Evolutionary conservation across 345 rosid genomes (phyloP).

Genomic region (Barbarea vulgaris): DNA sequence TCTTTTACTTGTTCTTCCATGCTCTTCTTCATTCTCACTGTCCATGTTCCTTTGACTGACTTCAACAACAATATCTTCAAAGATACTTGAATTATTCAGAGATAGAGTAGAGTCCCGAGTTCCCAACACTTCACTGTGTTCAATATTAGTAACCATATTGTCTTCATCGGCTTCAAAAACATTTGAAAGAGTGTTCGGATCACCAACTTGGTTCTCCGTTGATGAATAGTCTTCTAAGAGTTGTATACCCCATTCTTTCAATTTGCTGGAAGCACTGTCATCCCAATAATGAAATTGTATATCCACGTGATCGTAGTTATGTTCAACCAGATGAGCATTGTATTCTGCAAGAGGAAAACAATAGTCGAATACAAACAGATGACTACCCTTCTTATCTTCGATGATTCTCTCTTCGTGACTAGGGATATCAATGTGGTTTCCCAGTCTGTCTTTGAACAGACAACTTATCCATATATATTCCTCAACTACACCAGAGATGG

Average conservation of each 20-base stretch:
- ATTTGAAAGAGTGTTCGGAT: background rate
- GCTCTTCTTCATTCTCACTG: background rate
- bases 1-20: background rate
- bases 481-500: no score
- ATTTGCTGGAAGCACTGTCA: background rate
- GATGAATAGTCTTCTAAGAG: background rate
- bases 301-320: background rate
- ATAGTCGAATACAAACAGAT: background rate
- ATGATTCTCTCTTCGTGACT: accelerated
- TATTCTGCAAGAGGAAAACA: background rate
- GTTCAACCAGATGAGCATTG: background rate
- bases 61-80: background rate
- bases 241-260: slow-evolving; percentile 15
- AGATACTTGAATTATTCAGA: background rate
- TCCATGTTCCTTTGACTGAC: background rate
- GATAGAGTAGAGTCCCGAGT: background rate
- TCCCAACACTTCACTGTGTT: background rate
- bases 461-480: background rate
- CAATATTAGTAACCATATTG: background rate
- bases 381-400: no score
- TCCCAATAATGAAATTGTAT: background rate
- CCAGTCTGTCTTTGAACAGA: background rate
- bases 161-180: background rate
- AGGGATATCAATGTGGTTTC: background rate
- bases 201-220: background rate